These are phyloP conservation scores for peach (Prunus persica) DNA, from an alignment of 306 rosid genomes.

Conservation along the genomic window Prunus_persica_NCBIv2 NC_034009.1:35626501-35627000, in stretches of 20 bases:
- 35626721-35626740: slow-evolving; percentile 8
- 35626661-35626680: slow-evolving; percentile 10
- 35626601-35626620: neutral
- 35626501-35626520: slow-evolving; percentile 20
- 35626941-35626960: neutral
- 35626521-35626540: too few species aligned
- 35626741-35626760: slow-evolving; percentile 26
- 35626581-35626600: neutral
- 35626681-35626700: slow-evolving; percentile 7
- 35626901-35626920: slow-evolving; percentile 10
- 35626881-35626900: neutral
- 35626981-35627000: slow-evolving; percentile 9
- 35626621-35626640: slow-evolving; percentile 19
- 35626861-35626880: neutral
- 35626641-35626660: neutral
- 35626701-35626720: slow-evolving; percentile 17
- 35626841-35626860: slow-evolving; percentile 2
- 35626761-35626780: slow-evolving; percentile 20
- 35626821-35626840: neutral
- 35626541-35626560: neutral
- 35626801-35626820: slow-evolving; percentile 24
- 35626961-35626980: slow-evolving; percentile 14
- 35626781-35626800: slow-evolving; percentile 23
- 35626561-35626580: neutral
- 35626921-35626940: slow-evolving; percentile 19